Percentiles rank a stretch among this genome's conserved stretches.
These are phyloP conservation scores for Cryphonectria carpinicola DNA, from an alignment of 2,329 filamentous ascomycete genomes.

Conservation along the genomic window DNA sequence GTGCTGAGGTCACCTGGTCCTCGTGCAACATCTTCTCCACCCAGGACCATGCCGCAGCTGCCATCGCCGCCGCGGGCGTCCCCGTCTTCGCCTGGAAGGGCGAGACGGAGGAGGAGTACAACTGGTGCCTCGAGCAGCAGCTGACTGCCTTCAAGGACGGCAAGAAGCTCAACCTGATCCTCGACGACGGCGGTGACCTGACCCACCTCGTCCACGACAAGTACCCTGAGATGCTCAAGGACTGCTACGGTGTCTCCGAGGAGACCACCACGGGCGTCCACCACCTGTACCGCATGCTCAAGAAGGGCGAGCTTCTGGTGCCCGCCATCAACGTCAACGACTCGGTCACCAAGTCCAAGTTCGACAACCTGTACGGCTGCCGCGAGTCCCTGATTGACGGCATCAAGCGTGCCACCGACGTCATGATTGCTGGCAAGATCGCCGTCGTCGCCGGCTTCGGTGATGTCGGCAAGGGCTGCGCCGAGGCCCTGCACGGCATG, in stretches of 20 bases:
- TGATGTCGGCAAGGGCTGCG: conserved; percentile 99
- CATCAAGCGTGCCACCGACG: conserved; percentile 99
- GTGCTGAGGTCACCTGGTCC: conserved; percentile 98
- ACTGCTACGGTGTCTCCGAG: conserved; percentile 97
- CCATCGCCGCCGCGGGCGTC: conserved; percentile 90
- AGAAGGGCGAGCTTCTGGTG: conserved; percentile 84
- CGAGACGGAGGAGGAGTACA: conserved; percentile 99
- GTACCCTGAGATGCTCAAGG: conserved; percentile 98
- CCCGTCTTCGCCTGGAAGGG: conserved; percentile 82
- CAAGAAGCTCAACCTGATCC: conserved; percentile 97
- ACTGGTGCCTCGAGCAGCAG: conserved; percentile 99
- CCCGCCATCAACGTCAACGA: conserved; percentile 99
- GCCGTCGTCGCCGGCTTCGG: conserved; percentile 97
- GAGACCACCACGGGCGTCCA: conserved; percentile 99
- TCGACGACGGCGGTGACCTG: conserved; percentile 97
- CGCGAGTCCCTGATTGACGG: conserved; percentile 97
- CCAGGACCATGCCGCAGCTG: conserved; percentile 96
- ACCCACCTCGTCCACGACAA: conserved; percentile 96
- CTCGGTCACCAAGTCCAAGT: conserved; percentile 99
- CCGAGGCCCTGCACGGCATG: conserved; percentile 94
- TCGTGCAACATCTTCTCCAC: conserved; percentile 99
- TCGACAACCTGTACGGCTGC: conserved; percentile 99
- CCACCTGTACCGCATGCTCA: conserved; percentile 98
- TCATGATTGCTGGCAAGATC: conserved; percentile 99
- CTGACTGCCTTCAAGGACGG: conserved; percentile 94